These are phyloP conservation scores for Colletotrichum destructivum DNA, from an alignment of 2,329 filamentous ascomycete species.

Conservation along the genomic window DNA sequence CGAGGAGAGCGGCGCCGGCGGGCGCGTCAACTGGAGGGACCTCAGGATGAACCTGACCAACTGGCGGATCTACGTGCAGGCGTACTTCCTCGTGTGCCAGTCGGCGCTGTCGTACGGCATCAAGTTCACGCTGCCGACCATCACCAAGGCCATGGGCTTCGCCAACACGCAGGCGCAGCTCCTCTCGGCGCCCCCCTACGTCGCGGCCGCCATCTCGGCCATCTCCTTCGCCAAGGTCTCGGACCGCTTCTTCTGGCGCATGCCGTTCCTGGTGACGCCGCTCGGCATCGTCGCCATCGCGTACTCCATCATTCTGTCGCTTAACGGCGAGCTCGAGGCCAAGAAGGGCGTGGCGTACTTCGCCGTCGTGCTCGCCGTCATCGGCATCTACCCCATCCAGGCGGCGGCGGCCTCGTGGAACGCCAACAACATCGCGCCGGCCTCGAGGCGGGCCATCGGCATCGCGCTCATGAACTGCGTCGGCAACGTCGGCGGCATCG, in stretches of 20 bases:
- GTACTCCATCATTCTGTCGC: conserved; percentile 40
- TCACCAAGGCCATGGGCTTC: conserved; percentile 54
- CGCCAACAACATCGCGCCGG: conserved; percentile 47
- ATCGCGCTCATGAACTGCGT: conserved; percentile 50
- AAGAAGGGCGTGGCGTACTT: conserved; percentile 41
- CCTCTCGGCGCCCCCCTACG: conserved; percentile 47
- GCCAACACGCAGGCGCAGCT: conserved; percentile 50
- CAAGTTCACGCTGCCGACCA: conserved; percentile 56
- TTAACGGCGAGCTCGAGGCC: conserved; percentile 25
- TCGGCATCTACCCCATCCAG: conserved; percentile 43
- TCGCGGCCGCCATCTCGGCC: conserved; percentile 61
- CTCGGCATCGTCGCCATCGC: conserved; percentile 39
- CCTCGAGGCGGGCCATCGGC: conserved; percentile 46
- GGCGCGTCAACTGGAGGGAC: conserved; percentile 46
- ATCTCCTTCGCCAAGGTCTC: conserved; percentile 75
- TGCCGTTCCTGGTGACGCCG: conserved; percentile 55
- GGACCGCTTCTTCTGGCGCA: conserved; percentile 75
- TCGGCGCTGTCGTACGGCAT: conserved; percentile 52
- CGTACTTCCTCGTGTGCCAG: conserved; percentile 51
- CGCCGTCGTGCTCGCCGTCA: conserved; percentile 35
- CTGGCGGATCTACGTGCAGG: conserved; percentile 55
- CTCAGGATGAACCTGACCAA: conserved; percentile 49
- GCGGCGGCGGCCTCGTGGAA: conserved; percentile 41
- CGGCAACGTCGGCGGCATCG: conserved; percentile 49
- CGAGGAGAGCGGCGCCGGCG: conserved; percentile 47